Evolutionary conservation across 805 yeast genomes (phyloP).

Genomic region (Candida cerambycidarum): DNA sequence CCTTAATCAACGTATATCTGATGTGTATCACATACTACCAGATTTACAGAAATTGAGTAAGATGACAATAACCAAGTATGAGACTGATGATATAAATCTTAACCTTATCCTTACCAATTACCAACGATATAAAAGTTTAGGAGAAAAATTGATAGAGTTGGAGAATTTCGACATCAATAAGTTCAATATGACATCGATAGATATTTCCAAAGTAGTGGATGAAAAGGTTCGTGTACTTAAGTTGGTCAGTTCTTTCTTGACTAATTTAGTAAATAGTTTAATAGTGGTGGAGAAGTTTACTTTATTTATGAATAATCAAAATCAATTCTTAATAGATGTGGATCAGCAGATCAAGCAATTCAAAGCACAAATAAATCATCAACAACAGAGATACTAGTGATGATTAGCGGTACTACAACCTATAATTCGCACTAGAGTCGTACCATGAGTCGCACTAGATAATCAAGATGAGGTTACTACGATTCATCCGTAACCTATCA

Average conservation of each 20-base stretch:
- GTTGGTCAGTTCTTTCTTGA: constrained; percentile 6
- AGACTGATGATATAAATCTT: constrained; percentile 6
- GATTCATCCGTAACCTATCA: background rate
- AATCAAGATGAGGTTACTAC: constrained; percentile 3
- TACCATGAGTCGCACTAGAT: background rate
- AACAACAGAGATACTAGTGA: background rate
- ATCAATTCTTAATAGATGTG: constrained; percentile 8
- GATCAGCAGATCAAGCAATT: background rate
- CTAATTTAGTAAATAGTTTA: constrained; percentile 7
- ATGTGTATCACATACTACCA: constrained; percentile 4
- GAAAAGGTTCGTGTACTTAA: constrained; percentile 6
- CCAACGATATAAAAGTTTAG: constrained; percentile 5
- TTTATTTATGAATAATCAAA: constrained; percentile 5
- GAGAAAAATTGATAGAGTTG: constrained; percentile 8
- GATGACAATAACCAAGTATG: background rate
- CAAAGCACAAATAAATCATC: background rate
- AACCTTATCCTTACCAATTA: constrained; percentile 12
- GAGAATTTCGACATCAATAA: constrained; percentile 7
- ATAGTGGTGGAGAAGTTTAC: constrained; percentile 13
- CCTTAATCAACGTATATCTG: background rate
- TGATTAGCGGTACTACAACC: too few species aligned
- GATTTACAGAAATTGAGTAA: background rate
- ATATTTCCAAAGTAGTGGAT: background rate
- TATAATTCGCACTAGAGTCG: too few species aligned
- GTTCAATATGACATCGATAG: constrained; percentile 4